Percentiles rank a stretch among this genome's conserved stretches.
These are phyloP conservation scores for Daldinia bambusicola DNA, from an alignment of 495 filamentous ascomycete genomes.

Conservation along the genomic window DNA sequence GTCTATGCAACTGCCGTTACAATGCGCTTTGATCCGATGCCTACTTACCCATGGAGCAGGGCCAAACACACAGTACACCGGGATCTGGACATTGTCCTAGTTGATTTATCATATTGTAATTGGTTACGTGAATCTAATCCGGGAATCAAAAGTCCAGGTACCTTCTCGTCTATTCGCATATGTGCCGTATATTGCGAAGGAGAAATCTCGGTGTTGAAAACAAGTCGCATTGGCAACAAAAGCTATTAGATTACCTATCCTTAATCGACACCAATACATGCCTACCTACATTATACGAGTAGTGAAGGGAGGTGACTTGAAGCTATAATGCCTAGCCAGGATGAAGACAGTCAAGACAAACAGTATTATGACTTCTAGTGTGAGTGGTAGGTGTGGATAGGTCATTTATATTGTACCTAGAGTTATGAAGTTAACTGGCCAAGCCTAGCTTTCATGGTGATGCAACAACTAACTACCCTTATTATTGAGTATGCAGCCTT, in stretches of 20 bases:
- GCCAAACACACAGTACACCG: slow-evolving; percentile 17
- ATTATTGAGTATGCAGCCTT: too few species aligned
- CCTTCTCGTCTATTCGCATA: slow-evolving; percentile 2
- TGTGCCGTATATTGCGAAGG: slow-evolving; percentile 11
- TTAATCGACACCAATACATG: background rate
- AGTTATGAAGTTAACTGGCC: too few species aligned
- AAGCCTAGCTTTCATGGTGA: too few species aligned
- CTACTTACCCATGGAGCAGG: slow-evolving; percentile 21
- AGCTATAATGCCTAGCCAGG: background rate
- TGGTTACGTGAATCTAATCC: background rate
- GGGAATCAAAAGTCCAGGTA: slow-evolving; percentile 1
- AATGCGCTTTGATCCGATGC: slow-evolving; percentile 8
- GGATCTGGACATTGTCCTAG: slow-evolving; percentile 1
- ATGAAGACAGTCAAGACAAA: background rate
- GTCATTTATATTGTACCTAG: background rate
- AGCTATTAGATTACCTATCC: background rate
- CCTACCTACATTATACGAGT: background rate
- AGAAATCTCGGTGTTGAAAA: slow-evolving; percentile 33
- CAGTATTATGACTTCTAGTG: background rate
- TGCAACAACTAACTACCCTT: too few species aligned
- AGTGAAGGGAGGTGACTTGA: background rate
- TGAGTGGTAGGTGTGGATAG: background rate
- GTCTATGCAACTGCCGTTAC: slow-evolving; percentile 38
- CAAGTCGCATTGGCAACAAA: background rate
- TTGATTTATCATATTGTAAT: background rate